Conservation (phyloP, 768 basidiomycete genomes). For the Guyanaporus albipodus region DNA sequence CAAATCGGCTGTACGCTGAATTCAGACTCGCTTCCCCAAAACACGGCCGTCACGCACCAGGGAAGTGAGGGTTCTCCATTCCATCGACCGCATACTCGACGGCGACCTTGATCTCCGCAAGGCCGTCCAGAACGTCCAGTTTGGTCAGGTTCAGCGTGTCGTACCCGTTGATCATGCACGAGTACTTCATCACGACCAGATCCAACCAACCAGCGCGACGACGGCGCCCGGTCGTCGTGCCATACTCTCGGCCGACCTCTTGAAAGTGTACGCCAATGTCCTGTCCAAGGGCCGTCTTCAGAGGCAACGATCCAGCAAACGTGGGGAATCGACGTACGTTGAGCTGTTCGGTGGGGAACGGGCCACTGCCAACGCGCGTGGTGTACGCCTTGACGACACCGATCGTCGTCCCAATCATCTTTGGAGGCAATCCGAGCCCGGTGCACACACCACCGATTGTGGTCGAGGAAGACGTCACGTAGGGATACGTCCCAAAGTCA, state of each 20-base stretch:
- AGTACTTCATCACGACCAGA: constrained; percentile 91
- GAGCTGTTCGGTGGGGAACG: constrained; percentile 95
- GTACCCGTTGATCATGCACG: constrained; percentile 93
- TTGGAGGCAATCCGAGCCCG: constrained; percentile 94
- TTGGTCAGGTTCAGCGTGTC: constrained; percentile 93
- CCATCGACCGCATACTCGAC: constrained; percentile 77
- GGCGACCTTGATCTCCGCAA: constrained; percentile 85
- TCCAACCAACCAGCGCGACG: constrained; percentile 98
- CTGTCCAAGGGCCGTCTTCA: constrained; percentile 53
- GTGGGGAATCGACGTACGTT: constrained; percentile 56
- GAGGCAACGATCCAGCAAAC: neutral
- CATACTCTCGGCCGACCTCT: constrained; percentile 90
- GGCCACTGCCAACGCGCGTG: constrained; percentile 96
- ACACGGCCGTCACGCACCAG: constrained; percentile 49
- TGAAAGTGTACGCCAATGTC: constrained; percentile 83
- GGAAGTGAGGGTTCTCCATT: constrained; percentile 78
- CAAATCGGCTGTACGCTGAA: constrained; percentile 62
- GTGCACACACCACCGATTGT: constrained; percentile 95
- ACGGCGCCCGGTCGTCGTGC: constrained; percentile 87
- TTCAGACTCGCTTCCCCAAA: neutral
- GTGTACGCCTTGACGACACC: constrained; percentile 99
- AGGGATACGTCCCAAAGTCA: constrained; percentile 98
- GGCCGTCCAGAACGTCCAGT: constrained; percentile 83
- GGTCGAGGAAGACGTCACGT: constrained; percentile 92
- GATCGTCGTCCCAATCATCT: constrained; percentile 77